Conservation (phyloP, 805 yeast genomes). For the Candida jianshihensis region DNA sequence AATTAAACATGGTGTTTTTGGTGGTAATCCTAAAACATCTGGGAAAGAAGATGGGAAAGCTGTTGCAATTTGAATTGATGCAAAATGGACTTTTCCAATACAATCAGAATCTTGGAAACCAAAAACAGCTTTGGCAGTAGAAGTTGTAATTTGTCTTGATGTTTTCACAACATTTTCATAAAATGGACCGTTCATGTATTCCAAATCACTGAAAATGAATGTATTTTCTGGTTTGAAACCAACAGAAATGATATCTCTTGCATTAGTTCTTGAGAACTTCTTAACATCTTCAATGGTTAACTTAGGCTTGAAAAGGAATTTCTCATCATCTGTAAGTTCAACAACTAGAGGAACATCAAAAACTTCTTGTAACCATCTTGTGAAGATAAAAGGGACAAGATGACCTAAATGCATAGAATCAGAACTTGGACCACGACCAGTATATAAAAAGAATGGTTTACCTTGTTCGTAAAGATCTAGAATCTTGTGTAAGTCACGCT, state of each 20-base stretch:
- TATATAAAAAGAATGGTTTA: slow-evolving; percentile 89
- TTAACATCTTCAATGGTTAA: slow-evolving; percentile 86
- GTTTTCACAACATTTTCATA: slow-evolving; percentile 91
- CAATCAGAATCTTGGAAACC: slow-evolving; percentile 94
- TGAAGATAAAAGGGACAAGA: slow-evolving; percentile 90
- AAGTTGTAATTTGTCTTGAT: slow-evolving; percentile 90
- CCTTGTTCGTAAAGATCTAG: slow-evolving; percentile 89
- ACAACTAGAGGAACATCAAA: slow-evolving; percentile 93
- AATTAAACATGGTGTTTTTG: slow-evolving; percentile 91
- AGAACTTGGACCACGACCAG: slow-evolving; percentile 96
- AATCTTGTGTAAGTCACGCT: slow-evolving; percentile 73
- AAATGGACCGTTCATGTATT: slow-evolving; percentile 88
- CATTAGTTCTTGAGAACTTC: slow-evolving; percentile 70
- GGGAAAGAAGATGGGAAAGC: slow-evolving; percentile 97
- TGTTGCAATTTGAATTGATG: slow-evolving; percentile 92
- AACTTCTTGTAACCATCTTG: slow-evolving; percentile 97
- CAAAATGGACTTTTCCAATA: slow-evolving; percentile 92
- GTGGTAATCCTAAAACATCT: slow-evolving; percentile 76
- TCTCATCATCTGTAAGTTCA: slow-evolving; percentile 95
- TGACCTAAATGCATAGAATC: slow-evolving; percentile 96
- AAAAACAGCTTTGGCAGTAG: slow-evolving; percentile 96
- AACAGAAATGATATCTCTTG: slow-evolving; percentile 87
- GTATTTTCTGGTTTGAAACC: slow-evolving; percentile 95
- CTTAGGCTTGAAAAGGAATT: slow-evolving; percentile 87
- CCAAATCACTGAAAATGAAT: slow-evolving; percentile 86